Evolutionary conservation across 805 yeast genomes (phyloP).

Genomic region (Wickerhamiella sorbophila): DNA sequence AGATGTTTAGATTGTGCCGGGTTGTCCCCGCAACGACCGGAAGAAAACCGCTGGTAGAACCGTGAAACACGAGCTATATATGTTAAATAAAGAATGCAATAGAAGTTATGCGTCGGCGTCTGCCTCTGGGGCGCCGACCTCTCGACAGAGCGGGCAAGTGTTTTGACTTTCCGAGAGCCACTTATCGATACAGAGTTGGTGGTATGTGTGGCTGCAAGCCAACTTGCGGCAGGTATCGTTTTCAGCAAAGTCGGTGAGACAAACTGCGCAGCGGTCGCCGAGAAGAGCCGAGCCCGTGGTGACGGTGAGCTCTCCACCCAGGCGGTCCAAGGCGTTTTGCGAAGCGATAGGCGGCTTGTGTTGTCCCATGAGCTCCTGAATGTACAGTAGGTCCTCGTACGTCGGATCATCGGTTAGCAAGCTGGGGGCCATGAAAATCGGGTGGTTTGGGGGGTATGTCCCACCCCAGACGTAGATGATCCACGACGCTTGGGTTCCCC

Average conservation of each 20-base stretch:
- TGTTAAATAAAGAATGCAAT: neutral
- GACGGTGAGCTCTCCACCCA: conserved; percentile 28
- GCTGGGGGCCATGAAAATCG: conserved; percentile 34
- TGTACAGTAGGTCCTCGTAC: conserved; percentile 34
- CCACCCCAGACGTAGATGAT: conserved; percentile 51
- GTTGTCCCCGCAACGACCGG: no score
- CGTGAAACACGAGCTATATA: no score
- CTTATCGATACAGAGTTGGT: conserved; percentile 41
- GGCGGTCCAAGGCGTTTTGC: conserved; percentile 27
- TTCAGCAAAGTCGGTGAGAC: conserved; percentile 35
- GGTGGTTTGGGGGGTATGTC: conserved; percentile 35
- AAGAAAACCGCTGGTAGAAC: no score
- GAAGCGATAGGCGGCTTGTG: conserved; percentile 33
- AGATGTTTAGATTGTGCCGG: no score
- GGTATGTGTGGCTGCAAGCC: conserved; percentile 39
- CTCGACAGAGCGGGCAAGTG: conserved; percentile 45
- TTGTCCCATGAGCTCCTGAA: conserved; percentile 36
- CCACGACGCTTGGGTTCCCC: conserved; percentile 26
- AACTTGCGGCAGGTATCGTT: conserved; percentile 36
- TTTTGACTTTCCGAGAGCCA: conserved; percentile 42
- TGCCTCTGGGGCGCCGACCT: conserved; percentile 26
- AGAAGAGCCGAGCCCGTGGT: conserved; percentile 11
- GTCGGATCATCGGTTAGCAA: conserved; percentile 36
- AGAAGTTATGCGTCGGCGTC: conserved; percentile 1
- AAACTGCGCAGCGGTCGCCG: conserved; percentile 27